A percentile compares a stretch with the other conserved stretches of the same genome.
phyloP scores from a whole-genome alignment of 1,139 yeast species.

The Torulaspora globosa region DNA sequence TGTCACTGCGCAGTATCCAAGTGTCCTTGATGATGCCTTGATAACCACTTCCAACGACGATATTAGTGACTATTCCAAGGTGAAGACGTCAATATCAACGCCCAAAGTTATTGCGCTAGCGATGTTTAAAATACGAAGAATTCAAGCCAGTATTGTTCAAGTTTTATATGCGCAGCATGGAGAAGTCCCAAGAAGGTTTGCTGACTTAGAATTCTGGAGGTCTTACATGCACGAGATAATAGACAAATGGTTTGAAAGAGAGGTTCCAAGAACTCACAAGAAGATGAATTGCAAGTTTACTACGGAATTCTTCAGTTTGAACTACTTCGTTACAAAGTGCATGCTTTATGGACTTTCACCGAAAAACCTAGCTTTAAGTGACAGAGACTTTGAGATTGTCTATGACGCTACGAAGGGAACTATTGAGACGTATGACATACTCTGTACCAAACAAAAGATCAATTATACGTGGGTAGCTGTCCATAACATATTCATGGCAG shows the following conservation, averaged over 20 bases:
- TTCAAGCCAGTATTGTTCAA: conserved; percentile 76
- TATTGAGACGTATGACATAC: conserved; percentile 56
- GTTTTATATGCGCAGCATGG: conserved; percentile 61
- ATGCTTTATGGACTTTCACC: conserved; percentile 77
- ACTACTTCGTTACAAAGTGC: conserved; percentile 71
- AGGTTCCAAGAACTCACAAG: conserved; percentile 52
- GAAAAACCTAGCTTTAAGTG: conserved; percentile 51
- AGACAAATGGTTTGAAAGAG: conserved; percentile 55
- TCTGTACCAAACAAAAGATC: conserved; percentile 53
- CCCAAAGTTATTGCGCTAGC: conserved; percentile 64
- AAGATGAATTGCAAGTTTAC: conserved; percentile 75
- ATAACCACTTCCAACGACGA: conserved; percentile 41
- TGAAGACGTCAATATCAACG: conserved; percentile 46
- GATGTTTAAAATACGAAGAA: conserved; percentile 61
- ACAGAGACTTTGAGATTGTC: conserved; percentile 53
- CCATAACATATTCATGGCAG: conserved; percentile 84
- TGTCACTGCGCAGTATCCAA: conserved; percentile 62
- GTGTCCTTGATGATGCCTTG: conserved; percentile 66
- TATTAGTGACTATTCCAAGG: conserved; percentile 33
- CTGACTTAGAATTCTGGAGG: conserved; percentile 58
- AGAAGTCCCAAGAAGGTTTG: conserved; percentile 62
- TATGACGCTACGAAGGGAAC: conserved; percentile 63
- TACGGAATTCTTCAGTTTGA: conserved; percentile 62
- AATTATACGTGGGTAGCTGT: conserved; percentile 95
- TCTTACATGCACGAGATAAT: conserved; percentile 47